Percentiles rank a stretch among this genome's conserved stretches.
phyloP scores from a whole-genome alignment of 345 rosid genomes.

The Pelargonium nanum region DNA sequence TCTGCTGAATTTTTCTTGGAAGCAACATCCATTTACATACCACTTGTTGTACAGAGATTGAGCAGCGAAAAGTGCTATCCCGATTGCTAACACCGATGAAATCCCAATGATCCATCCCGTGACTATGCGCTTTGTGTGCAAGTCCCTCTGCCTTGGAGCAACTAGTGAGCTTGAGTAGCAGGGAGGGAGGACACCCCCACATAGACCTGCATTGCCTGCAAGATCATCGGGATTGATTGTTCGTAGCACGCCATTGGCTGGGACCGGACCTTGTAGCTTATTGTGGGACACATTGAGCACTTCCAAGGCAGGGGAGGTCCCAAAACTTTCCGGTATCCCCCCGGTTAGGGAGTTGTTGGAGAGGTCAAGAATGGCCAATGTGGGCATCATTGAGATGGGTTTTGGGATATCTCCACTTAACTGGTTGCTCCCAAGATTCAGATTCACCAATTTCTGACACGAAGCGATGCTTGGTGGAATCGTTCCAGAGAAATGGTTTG shows the following conservation, averaged over 20 bases:
- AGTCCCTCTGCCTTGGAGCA: constrained; percentile 25
- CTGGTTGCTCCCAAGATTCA: constrained; percentile 56
- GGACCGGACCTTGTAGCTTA: constrained; percentile 74
- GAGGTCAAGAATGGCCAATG: constrained; percentile 78
- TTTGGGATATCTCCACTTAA: constrained; percentile 64
- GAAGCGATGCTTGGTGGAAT: constrained; percentile 84
- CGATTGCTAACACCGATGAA: constrained; percentile 42
- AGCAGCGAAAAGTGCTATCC: constrained; percentile 30
- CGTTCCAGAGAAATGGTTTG: constrained; percentile 54
- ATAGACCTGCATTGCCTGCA: constrained; percentile 61
- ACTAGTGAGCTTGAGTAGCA: constrained; percentile 32
- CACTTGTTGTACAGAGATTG: constrained; percentile 42
- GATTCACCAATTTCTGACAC: constrained; percentile 58
- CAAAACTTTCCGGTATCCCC: constrained; percentile 61
- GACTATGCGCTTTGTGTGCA: constrained; percentile 43
- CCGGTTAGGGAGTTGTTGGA: constrained; percentile 75
- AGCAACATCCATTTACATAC: constrained; percentile 43
- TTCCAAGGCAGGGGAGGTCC: constrained; percentile 74
- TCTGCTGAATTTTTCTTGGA: constrained; percentile 33
- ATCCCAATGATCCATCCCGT: constrained; percentile 60
- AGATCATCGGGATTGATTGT: constrained; percentile 74
- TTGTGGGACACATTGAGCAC: constrained; percentile 72
- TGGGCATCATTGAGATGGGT: constrained; percentile 60
- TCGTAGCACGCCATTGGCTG: constrained; percentile 58
- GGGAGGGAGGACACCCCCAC: constrained; percentile 71